Base-by-base conservation (phyloP, 1,284 basidiomycete species). In the Fomitopsis pinicola region DNA sequence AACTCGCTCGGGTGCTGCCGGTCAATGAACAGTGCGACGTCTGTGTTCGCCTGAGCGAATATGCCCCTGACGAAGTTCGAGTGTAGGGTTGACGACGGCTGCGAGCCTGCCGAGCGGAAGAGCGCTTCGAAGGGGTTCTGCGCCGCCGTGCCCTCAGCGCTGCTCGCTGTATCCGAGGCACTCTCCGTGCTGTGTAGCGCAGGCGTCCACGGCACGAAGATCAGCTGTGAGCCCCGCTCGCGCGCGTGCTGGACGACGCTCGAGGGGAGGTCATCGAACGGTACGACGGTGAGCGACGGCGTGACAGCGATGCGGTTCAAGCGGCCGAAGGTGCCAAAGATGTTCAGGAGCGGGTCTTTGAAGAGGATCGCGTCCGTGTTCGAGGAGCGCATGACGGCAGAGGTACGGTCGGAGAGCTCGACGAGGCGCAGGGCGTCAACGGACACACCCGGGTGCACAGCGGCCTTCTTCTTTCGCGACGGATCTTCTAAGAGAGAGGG, bases 21-120 rank as follows among this genome's bases (percentile, higher is more conserved):
- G 69, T 96, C 93, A 54, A 97, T 84, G 70, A 85, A 84, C 36
- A 91, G 74, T 12, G 83, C 87, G 52, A 89, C 79, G 66, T 86
- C 83, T 35, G 73, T 75, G 9, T 67, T 68, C 5, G 73, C 76
- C 36, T 84, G 79, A 15, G 81, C 75, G 66, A 89, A 89, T 22
- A 89, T 80, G 46, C 79, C 76, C 26, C 88, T 80, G 50, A 89
- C 78, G 63, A 89, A 87, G 57, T 83, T 80, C 12, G 83, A 80
- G 69, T 86, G 83, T 55, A 81, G 72, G 2, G 68, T 65, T 5
- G 72, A 73, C 2, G 72, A 63, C 17, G 74, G 69, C 30, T 71
- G 67, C 40, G 62, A 53, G 26, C 71, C 66, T 60, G 77, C 68
- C 17, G 78, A 66, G 55, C 80, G 79, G 73, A 91, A 89, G 46